Evolutionary conservation across 768 basidiomycete genomes (phyloP), one percentile per base, ranked within the genome.

Genomic region (Podaxis rugospora): DNA sequence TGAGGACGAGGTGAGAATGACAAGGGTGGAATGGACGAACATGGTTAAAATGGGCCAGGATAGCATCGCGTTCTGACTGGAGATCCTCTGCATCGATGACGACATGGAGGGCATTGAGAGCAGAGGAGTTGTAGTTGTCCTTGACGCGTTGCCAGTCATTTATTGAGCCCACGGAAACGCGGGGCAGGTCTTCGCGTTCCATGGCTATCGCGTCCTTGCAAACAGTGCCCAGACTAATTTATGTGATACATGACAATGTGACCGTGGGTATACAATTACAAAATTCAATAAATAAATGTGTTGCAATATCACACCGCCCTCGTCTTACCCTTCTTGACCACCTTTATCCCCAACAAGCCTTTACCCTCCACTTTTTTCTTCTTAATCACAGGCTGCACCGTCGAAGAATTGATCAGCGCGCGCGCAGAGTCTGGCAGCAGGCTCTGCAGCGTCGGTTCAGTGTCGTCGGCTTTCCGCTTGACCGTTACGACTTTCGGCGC

Each of bases 391-490:
- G 77, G 73, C 18, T 76, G 67, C 13, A 74, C 69, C 21, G 75
- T 71, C 1, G 75, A 71, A 32, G 83, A 72, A 18, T 71, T 73
- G 21, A 91, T 81, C 61, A 90, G 68, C n/a, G 83, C 75, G 35
- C 83, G 80, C 5, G 86, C 80, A 21, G 84, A 79, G 51, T 87
- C 88, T 2, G 90, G 85, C 35, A 93, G 74, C 0, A 93, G 76
- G 59, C 80, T 86, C 59, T 85, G 80, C 61, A 92, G 69, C 11
- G 86, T 82, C 1, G 92, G 92, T 65, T 93, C 92, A 21, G 80
- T 70, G n/a, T 85, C 85, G 25, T 87, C 90, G 5, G 92, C 92
- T 69, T 93, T 93, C 55, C 93, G 86, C 75, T 95, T 95, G 39
- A 94, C 81, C n/a, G 90, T 92, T 52, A 93, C 73, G 2, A 78